Evolutionary conservation across 2,329 filamentous ascomycete genomes (phyloP), one percentile per base, ranked within the genome.

Genomic region (Hypoxylon sp.): DNA sequence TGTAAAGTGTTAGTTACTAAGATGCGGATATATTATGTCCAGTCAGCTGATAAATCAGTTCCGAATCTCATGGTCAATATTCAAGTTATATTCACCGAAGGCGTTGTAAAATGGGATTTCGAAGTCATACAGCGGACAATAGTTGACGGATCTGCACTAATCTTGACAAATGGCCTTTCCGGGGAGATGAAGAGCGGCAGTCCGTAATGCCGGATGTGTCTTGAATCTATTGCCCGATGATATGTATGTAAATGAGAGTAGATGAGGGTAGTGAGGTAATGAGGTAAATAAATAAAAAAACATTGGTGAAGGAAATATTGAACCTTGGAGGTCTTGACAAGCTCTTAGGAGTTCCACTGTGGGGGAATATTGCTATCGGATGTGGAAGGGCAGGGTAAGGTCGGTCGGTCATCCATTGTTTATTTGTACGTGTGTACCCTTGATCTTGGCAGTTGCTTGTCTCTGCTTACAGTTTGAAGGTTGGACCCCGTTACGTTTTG

Each of bases 161-260:
- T 10, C 5, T 19, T n/a, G 44, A 42, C 24, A 24, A 56, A 39
- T 35, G 35, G 44, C 14, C 42, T 52, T 26, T 44, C 29, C 5
- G 19, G 46, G 31, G 51, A 57, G 44, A 63, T 57, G 53, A 57
- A 35, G 47, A 63, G 53, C 35, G 46, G 46, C 53, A 24, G 29
- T 29, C 17, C 33, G 29, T 31, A 48, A 44, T 14, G 11, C 17
- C n/a, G n/a, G 29, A 39, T 63, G 53, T 63, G 60, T 63, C 53
- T 63, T 39, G 46, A 42, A 63, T 52, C 35, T 35, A 47, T 56
- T 24, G 19, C 17, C 17, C 17, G 39, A n/a, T 44, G 39, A 44
- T 22, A 44, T 44, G 39, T 22, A 44, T 44, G 39, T 11, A 44
- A 11, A 44, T 17, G 35, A 39, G 35, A 14, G 29, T 1, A 8